Base-by-base conservation (phyloP, 192 early-diverging fungal species). In the Backusella psychrophila region DNA sequence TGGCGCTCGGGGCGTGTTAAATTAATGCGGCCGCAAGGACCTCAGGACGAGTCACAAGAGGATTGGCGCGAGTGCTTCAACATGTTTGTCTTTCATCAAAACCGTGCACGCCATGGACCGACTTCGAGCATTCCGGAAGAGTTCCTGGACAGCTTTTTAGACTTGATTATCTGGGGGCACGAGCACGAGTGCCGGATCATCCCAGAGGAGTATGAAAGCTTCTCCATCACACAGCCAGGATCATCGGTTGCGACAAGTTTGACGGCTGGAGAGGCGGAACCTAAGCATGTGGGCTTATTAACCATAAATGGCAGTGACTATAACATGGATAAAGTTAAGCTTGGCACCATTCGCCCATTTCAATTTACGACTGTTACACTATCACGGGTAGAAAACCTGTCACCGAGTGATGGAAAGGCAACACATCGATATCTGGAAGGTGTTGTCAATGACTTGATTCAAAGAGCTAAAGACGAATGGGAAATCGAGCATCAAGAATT, bases 131-230 rank as follows among this genome's bases (percentile, higher is more conserved):
- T 99, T 35, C 96, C 96, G 0, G 95, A 96, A 80, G 85, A 86
- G n/a, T 96, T 93, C 75, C 77, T 99, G 33, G 91, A 92, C 59
- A 80, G 85, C 17, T 96, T 95, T 78, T 79, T 99, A 36, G 84
- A 99, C 68, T 75, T 99, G 19, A 85, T 97, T 12, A 69, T 99
- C 3, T 99, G 97, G 97, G 97, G 97, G 6, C 97, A 99, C 78
- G 97, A 99, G 85, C 97, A 99, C 83, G 96, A 99, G 77, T 99
- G 96, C 78, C 81, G 85, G 52, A 91, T 98, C 15, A 91, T 94
- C 46, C 93, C 94, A 1, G 88, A 87, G 63, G 82, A 87, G 74
- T 93, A 90, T 79, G 84, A 87, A 15, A 82, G 88, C 23, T 96
- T 96, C 73, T 88, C 91, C 52, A 90, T 99, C 14, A 92, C 92